phyloP scores from a whole-genome alignment of 2,329 filamentous ascomycete species.

The Orbilia quercus region DNA sequence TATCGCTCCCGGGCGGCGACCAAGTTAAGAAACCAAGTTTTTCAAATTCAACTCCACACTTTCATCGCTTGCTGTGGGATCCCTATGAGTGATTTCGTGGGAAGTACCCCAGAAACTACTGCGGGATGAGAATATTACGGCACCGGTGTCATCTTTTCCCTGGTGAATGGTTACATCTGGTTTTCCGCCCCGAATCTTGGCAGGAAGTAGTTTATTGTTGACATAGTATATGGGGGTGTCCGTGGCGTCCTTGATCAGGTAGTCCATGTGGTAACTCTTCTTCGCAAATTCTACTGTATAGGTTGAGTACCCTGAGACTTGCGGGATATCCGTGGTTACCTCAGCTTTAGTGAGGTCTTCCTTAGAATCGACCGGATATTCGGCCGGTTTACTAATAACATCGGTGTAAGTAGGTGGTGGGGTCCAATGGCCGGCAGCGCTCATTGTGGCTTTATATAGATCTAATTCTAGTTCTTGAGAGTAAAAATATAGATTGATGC shows the following conservation, averaged over 20 bases:
- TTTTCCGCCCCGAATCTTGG: constrained; percentile 29
- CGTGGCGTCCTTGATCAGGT: constrained; percentile 36
- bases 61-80: constrained; percentile 15
- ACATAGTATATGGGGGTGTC: constrained; percentile 29
- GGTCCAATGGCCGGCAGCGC: not conserved
- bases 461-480: too few relatives aligned
- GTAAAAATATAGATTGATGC: too few relatives aligned
- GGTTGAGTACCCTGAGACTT: constrained; percentile 29
- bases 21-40: constrained; percentile 35
- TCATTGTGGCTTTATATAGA: constrained; percentile 8
- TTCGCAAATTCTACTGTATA: constrained; percentile 48
- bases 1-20: constrained; percentile 37
- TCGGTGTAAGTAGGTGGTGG: constrained; percentile 31
- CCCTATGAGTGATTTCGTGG: constrained; percentile 28
- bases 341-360: constrained; percentile 11
- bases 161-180: constrained; percentile 36
- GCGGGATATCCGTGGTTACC: constrained; percentile 16
- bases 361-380: constrained; percentile 21
- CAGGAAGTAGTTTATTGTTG: constrained; percentile 33
- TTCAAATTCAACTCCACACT: constrained; percentile 25
- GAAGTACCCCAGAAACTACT: constrained; percentile 31
- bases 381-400: not conserved
- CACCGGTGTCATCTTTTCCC: constrained; percentile 17
- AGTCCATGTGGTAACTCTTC: constrained; percentile 42
- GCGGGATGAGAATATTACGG: constrained; percentile 27